A percentile compares a stretch with the other conserved stretches of the same genome.
Evolutionary conservation across 164 flowering plant genomes (phyloP).

Genomic region (Vitis labrusca): DNA sequence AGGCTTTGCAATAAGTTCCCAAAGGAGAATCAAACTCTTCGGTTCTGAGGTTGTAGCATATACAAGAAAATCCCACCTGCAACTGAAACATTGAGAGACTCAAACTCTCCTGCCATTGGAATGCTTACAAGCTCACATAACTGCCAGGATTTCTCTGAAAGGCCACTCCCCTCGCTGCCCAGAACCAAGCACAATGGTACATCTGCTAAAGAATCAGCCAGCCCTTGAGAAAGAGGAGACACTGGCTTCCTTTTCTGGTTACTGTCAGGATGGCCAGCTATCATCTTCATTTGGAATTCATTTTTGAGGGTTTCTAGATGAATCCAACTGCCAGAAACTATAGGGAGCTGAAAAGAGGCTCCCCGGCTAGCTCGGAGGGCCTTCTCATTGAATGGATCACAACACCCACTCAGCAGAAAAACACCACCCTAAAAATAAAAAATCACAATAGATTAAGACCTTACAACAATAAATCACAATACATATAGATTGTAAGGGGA

Average conservation of each 20-base stretch:
- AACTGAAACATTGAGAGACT: slow-evolving; percentile 93
- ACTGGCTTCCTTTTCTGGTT: slow-evolving; percentile 18
- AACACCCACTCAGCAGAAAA: slow-evolving; percentile 88
- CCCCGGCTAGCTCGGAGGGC: slow-evolving; percentile 89
- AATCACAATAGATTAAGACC: background rate
- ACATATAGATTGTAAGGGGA: too few species aligned
- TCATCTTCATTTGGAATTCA: slow-evolving; percentile 54
- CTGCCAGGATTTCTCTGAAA: slow-evolving; percentile 53
- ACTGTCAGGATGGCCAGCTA: slow-evolving; percentile 76
- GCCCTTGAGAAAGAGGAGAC: slow-evolving; percentile 37
- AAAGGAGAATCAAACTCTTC: slow-evolving; percentile 9
- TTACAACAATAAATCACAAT: background rate
- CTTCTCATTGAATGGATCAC: slow-evolving; percentile 94
- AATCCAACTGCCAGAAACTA: slow-evolving; percentile 74
- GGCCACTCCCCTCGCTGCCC: slow-evolving; percentile 93
- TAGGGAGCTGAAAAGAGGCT: slow-evolving; percentile 83
- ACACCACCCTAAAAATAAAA: slow-evolving; percentile 53
- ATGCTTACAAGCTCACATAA: slow-evolving; percentile 77
- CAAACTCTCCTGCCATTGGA: slow-evolving; percentile 78
- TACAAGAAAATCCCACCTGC: slow-evolving; percentile 96
- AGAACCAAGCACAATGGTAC: slow-evolving; percentile 62
- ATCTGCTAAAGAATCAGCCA: slow-evolving; percentile 46
- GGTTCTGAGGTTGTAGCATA: slow-evolving; percentile 48
- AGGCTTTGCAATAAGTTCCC: too few species aligned
- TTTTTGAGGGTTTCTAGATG: slow-evolving; percentile 51